Base-by-base conservation (phyloP, 2,329 filamentous ascomycete species). In the Peltaster fructicola region DNA sequence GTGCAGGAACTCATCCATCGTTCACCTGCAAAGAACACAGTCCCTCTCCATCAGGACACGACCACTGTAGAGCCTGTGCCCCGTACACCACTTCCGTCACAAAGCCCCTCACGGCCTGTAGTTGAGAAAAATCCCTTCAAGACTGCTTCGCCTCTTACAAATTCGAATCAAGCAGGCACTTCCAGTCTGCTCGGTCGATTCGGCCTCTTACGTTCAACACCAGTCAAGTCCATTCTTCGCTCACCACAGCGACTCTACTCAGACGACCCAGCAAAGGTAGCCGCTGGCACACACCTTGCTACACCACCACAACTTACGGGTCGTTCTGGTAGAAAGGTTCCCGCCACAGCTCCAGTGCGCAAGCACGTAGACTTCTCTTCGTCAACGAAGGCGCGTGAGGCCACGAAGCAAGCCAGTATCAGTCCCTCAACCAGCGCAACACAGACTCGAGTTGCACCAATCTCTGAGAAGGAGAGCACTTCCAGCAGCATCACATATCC, bases 301-400 rank as follows among this genome's bases (percentile, higher is more conserved):
- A 58, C 57, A 9, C 57, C 59, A 6, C 43, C 43, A 4, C n/a
- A n/a, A n/a, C n/a, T n/a, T n/a, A n/a, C n/a, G n/a, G n/a, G n/a
- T n/a, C n/a, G n/a, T n/a, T n/a, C n/a, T n/a, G n/a, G n/a, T n/a
- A n/a, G n/a, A n/a, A 42, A 44, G 18, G 22, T 31, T 13, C 52
- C 68, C 27, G 71, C 68, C 4, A 80, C 75, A 1, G 76, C 75
- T 6, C 71, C 72, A 15, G 64, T 71, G 13, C 77, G 71, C 48
- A 91, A 90, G 55, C 73, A 68, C 28, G 79, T 91, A 17, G 72
- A 77, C 24, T 92, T 91, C 41, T 81, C 76, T 0, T 73, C 73
- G 2, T 50, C 17, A 65, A 78, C 35, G 35, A 54, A 45, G 39
- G 48, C 30, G 30, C 41, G 41, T 7, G 37, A 46, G 7, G 27